phyloP scores from a whole-genome alignment of 2,329 filamentous ascomycete genomes.

The Didymella pinodella region DNA sequence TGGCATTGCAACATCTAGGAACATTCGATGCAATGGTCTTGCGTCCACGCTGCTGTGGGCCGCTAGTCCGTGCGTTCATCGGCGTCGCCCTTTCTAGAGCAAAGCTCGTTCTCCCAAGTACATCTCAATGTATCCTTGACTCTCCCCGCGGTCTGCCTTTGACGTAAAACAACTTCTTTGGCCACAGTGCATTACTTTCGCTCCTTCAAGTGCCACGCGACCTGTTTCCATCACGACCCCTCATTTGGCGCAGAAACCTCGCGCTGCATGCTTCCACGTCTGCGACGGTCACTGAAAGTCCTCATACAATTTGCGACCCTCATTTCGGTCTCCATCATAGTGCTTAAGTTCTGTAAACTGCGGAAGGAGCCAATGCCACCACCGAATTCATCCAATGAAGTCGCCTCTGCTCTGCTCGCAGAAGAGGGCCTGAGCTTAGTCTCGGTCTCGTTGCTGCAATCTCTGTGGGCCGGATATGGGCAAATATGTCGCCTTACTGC shows the following conservation, averaged over 20 bases:
- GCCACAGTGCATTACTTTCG: neutral
- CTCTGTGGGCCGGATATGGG: slow-evolving; percentile 59
- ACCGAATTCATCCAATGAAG: slow-evolving; percentile 24
- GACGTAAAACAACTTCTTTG: neutral
- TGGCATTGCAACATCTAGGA: neutral
- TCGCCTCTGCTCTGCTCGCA: slow-evolving; percentile 41
- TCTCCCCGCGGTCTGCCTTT: neutral
- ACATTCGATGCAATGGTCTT: neutral
- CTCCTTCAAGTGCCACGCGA: neutral
- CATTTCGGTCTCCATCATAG: neutral
- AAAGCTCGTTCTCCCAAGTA: neutral
- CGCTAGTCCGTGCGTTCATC: neutral
- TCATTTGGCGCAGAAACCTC: neutral
- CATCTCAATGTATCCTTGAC: neutral
- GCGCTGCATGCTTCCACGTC: slow-evolving; percentile 13
- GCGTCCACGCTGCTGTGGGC: too few relatives aligned
- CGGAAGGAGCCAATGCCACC: slow-evolving; percentile 50
- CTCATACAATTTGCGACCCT: neutral
- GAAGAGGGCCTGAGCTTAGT: slow-evolving; percentile 35
- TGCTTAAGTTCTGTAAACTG: neutral
- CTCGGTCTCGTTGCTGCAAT: slow-evolving; percentile 48
- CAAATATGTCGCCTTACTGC: slow-evolving; percentile 65
- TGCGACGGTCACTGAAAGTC: neutral
- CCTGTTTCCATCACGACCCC: neutral
- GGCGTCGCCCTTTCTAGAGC: neutral